Conservation (phyloP, 306 rosid species). For the Acacia crassicarpa region DNA sequence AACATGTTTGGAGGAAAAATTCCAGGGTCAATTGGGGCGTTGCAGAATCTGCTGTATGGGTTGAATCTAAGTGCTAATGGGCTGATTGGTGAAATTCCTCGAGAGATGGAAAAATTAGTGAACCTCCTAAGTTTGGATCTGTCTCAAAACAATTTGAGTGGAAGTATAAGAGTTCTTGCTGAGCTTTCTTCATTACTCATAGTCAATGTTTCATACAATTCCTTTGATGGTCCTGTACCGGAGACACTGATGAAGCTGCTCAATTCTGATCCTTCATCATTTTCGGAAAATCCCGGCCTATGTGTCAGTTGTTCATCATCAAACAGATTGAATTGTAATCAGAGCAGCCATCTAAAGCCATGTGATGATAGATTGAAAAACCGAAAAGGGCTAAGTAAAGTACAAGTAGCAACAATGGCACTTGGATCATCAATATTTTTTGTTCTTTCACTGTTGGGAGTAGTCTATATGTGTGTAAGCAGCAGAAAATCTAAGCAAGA, state of each 20-base stretch:
- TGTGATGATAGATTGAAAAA: conserved; percentile 46
- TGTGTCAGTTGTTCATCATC: conserved; percentile 53
- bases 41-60: conserved; percentile 48
- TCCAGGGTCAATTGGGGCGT: conserved; percentile 60
- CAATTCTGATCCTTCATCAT: conserved; percentile 46
- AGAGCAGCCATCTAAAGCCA: conserved; percentile 37
- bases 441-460: conserved; percentile 40
- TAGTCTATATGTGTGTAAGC: conserved; percentile 33
- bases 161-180: conserved; percentile 49
- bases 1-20: conserved; percentile 71
- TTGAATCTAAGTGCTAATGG: conserved; percentile 80
- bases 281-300: conserved; percentile 60
- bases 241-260: conserved; percentile 47
- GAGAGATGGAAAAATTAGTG: conserved; percentile 44
- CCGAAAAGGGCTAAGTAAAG: conserved; percentile 38
- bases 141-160: conserved; percentile 76
- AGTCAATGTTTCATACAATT: conserved; percentile 65
- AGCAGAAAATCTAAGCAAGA: conserved; percentile 42
- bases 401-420: conserved; percentile 49
- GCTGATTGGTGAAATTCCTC: conserved; percentile 66
- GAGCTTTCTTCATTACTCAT: conserved; percentile 46
- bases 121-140: conserved; percentile 52
- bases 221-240: conserved; percentile 66
- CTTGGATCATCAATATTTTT: conserved; percentile 56
- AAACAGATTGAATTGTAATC: conserved; percentile 38